Base-by-base conservation (phyloP, 345 rosid genomes). In the Camelina sativa region DNA sequence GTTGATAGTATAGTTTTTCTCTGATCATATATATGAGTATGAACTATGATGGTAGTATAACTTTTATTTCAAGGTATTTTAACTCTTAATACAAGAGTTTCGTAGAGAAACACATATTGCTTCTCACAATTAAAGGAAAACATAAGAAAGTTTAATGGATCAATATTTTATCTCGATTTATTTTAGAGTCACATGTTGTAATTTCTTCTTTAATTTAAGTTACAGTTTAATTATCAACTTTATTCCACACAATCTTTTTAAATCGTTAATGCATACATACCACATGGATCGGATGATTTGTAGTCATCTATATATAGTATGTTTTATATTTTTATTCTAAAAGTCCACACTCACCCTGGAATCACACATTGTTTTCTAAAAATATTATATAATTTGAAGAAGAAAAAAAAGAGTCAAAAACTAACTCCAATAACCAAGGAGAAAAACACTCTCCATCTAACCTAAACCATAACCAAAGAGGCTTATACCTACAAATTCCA, bases 361-460 rank as follows among this genome's bases (percentile, higher is more conserved):
- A 55, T 64, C 28, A 44, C 41, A 48, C 28, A 67, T 16, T 38
- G 28, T 25, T 50, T 17, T 28, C 9, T 13, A 5, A 52, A 44
- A 25, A 20, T 23, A 40, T 20, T 19, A 0, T 19, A 0, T 11
- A 32, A 53, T 59, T 68, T 50, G 0, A 22, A 70, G 8, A 1
- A 34, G 70, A 69, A 19, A 55, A 70, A 25, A 71, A 38, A 2
- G 44, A 77, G 77, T 77, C 77, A 77, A 77, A 72, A 72, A 50
- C 73, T 34, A 77, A 77, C 17, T 77, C 81, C 81, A 51, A 20
- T 2, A 61, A 77, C 67, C 22, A 77, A 32, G 81, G 81, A 77
- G 81, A 66, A 52, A 71, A 77, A 59, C 34, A 3, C 69, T 66
- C 68, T 59, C 8, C 30, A 2, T 57, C 80, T 65, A 59, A 68